These are phyloP conservation scores for Metschnikowia baotianmanensis DNA, from an alignment of 805 yeast genomes.

Conservation along the genomic window DNA sequence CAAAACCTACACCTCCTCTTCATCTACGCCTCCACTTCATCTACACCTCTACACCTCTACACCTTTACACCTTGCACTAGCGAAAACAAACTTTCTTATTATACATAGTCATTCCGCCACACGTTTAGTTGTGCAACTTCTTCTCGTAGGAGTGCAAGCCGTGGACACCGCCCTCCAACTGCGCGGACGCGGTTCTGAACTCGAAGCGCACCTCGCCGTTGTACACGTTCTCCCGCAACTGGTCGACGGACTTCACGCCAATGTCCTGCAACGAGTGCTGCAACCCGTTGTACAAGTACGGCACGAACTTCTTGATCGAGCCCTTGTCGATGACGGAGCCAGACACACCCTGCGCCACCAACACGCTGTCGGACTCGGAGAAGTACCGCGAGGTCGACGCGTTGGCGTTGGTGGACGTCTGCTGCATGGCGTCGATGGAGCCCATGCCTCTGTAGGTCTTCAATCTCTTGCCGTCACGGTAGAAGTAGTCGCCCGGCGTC, in stretches of 20 bases:
- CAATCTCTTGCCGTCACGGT: conserved; percentile 96
- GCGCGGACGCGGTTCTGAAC: conserved; percentile 97
- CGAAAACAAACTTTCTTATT: not conserved
- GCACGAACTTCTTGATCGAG: conserved; percentile 87
- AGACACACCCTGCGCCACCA: conserved; percentile 98
- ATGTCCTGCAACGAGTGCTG: conserved; percentile 99
- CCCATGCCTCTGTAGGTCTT: conserved; percentile 99
- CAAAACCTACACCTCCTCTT: too few relatives aligned
- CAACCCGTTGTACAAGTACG: conserved; percentile 90
- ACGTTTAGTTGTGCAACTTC: conserved; percentile 79
- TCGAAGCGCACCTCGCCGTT: conserved; percentile 84
- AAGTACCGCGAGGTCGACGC: conserved; percentile 98
- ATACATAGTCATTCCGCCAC: not conserved
- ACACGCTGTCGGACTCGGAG: conserved; percentile 90
- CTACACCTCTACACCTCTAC: not conserved
- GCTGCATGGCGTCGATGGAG: conserved; percentile 97
- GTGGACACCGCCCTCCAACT: conserved; percentile 97
- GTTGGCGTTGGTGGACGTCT: conserved; percentile 81
- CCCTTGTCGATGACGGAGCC: conserved; percentile 98
- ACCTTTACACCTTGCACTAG: not conserved
- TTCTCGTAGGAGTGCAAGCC: conserved; percentile 96
- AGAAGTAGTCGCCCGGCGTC: conserved; percentile 97
- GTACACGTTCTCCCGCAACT: conserved; percentile 62
- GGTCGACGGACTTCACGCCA: conserved; percentile 70
- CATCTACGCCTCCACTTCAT: too few relatives aligned